Base-by-base conservation (phyloP, 2,329 filamentous ascomycete genomes). In the Lithohypha guttulata region DNA sequence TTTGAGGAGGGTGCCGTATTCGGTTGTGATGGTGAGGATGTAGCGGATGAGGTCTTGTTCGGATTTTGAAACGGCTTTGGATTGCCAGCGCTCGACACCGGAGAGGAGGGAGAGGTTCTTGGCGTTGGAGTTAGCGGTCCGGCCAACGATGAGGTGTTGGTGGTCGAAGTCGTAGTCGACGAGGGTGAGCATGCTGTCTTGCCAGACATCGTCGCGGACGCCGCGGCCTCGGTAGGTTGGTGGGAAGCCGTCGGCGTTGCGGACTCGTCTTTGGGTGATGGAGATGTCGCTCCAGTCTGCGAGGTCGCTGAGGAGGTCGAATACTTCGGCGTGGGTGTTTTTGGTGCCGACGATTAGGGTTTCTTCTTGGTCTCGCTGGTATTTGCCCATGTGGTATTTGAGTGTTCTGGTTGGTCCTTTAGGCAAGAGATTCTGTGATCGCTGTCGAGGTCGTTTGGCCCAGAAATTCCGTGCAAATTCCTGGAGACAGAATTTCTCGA, bases 241-340 rank as follows among this genome's bases (percentile, higher is more conserved):
- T 34, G 20, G 18, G 9, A 25, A 22, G 32, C 32, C 32, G 13
- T 25, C 32, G 4, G 10, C 32, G 13, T 20, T 20, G 18, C 29
- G 29, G 20, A 32, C n/a, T 4, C 29, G 29, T 18, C 20, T 32
- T 13, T 32, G 29, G 10, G 29, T 10, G n/a, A 32, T 32, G 5
- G 14, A 32, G 29, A 32, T 32, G 29, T 32, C 29, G 29, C 29
- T 32, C 29, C 29, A 32, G 29, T 8, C 11, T 32, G 29, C 29
- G n/a, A 32, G 20, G 15, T 32, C 29, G 20, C 15, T 5, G 4
- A 32, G 29, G 15, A 32, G 14, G 5, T 32, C 15, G 29, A 17
- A 32, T 6, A 32, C 29, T 32, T 32, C 29, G 15, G 29, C 29
- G n/a, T 32, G 29, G 4, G 29, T 32, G 29, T 32, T 32, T 19